Percentiles rank a stretch among this genome's conserved stretches.
phyloP scores from a whole-genome alignment of 352 stramenopile species.

The Globisporangium emineosum region DNA sequence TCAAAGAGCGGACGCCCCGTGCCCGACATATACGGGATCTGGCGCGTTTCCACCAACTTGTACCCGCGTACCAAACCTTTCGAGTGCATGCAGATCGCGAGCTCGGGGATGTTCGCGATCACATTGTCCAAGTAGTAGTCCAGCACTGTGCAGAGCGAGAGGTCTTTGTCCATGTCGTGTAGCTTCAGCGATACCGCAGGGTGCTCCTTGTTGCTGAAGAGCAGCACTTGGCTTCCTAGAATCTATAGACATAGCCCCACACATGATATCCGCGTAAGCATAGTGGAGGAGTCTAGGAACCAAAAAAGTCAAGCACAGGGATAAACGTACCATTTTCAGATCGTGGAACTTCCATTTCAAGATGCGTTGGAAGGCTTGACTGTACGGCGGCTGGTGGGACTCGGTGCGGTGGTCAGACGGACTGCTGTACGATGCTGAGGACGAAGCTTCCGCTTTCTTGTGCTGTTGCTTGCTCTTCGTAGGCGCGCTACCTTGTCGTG shows the following conservation, averaged over 20 bases:
- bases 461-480: conserved; percentile 2
- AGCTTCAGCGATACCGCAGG: conserved; percentile 80
- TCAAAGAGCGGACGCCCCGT: conserved; percentile 65
- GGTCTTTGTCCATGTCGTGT: conserved; percentile 82
- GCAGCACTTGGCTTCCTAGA: conserved; percentile 73
- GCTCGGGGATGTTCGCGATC: conserved; percentile 83
- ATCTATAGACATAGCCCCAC: conserved; percentile 34
- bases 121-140: conserved; percentile 89
- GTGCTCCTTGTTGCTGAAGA: conserved; percentile 84
- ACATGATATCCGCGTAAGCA: neutral
- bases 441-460: conserved; percentile 11
- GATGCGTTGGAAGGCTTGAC: conserved; percentile 62
- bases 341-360: conserved; percentile 88
- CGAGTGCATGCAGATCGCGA: conserved; percentile 86
- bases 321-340: conserved; percentile 69
- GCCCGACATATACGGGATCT: conserved; percentile 82
- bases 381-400: conserved; percentile 26
- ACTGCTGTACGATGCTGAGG: conserved; percentile 13
- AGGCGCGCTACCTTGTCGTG: neutral
- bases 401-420: conserved; percentile 10
- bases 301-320: neutral
- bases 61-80: conserved; percentile 83
- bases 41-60: conserved; percentile 76
- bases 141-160: conserved; percentile 78
- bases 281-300: neutral